These are phyloP conservation scores for Bacterosira constricta DNA, from an alignment of 108 stramenopile genomes.

Conservation along the genomic window DNA sequence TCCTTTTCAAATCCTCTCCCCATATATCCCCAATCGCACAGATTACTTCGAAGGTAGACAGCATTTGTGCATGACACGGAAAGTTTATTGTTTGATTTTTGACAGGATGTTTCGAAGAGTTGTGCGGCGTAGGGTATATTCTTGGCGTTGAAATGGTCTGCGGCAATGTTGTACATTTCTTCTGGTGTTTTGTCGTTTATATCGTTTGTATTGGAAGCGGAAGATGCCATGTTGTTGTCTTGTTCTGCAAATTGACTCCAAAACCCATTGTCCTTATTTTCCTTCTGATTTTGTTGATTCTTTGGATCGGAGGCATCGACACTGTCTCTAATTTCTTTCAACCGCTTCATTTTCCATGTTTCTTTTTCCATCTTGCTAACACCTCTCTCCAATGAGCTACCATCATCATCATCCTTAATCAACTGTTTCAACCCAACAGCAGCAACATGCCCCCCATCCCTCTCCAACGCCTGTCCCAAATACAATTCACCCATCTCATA, in stretches of 20 bases:
- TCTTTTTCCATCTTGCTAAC: not conserved
- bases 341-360: constrained; percentile 26
- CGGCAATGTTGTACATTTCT: constrained; percentile 74
- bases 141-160: constrained; percentile 59
- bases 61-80: constrained; percentile 77
- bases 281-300: not conserved
- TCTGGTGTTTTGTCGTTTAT: constrained; percentile 50
- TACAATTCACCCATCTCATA: constrained; percentile 70
- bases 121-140: constrained; percentile 69
- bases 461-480: constrained; percentile 61
- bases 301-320: constrained; percentile 14
- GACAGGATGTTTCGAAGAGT: constrained; percentile 76
- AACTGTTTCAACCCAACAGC: constrained; percentile 44
- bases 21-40: constrained; percentile 80
- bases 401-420: not conserved
- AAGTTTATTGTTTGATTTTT: constrained; percentile 50
- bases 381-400: not conserved
- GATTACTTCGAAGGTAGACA: constrained; percentile 72
- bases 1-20: constrained; percentile 73
- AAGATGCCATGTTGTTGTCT: constrained; percentile 10
- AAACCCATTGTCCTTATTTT: not conserved
- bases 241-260: constrained; percentile 10
- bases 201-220: not conserved
- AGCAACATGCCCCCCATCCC: constrained; percentile 50
- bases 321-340: constrained; percentile 31